Evolutionary conservation across 1,139 yeast species (phyloP), one percentile per base, ranked within the genome.

Genomic region (Blastobotrys persicus): DNA sequence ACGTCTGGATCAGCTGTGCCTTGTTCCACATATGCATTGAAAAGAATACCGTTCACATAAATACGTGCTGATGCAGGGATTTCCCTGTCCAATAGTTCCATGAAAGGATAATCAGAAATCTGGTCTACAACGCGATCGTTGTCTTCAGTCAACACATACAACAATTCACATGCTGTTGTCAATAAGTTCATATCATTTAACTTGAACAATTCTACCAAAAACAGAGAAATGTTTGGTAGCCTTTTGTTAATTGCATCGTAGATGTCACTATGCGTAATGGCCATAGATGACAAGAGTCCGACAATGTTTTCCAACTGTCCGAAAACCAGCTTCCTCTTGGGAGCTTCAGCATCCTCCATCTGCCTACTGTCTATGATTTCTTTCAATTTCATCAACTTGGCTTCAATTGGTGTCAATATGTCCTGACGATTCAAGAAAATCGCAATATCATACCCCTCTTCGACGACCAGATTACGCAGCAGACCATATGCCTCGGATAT

Each of bases 391-490:
- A 33, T 63, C 42, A 85, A 67, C 1, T 82, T 78, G 4, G 64
- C 60, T 45, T 75, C 77, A 34, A 89, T 72, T 16, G 78, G 68
- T 0, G 77, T 72, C 84, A 95, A 82, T 44, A 92, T 79, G 53
- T 85, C 81, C 23, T 82, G 81, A 65, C 97, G 78, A 87, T 95
- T 85, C 50, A 86, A 67, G 64, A 79, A 80, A 28, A 79, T 77
- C 34, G 89, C 80, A 26, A 88, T 78, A 55, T 88, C 95, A 59
- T 88, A 83, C n/a, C 96, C 98, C 68, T 88, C 95, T 63, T 88
- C 95, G 46, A 88, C 74, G 2, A 85, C 83, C 48, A 91, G 63
- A 63, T 87, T 88, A 63, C 96, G 77, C 56, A 92, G 70, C 45
- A 91, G 72, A 1, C 96, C 97, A 62, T 79, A 85, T 0, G 91